phyloP scores from a whole-genome alignment of 805 yeast species.

The Cyberlindnera xylosilytica region DNA sequence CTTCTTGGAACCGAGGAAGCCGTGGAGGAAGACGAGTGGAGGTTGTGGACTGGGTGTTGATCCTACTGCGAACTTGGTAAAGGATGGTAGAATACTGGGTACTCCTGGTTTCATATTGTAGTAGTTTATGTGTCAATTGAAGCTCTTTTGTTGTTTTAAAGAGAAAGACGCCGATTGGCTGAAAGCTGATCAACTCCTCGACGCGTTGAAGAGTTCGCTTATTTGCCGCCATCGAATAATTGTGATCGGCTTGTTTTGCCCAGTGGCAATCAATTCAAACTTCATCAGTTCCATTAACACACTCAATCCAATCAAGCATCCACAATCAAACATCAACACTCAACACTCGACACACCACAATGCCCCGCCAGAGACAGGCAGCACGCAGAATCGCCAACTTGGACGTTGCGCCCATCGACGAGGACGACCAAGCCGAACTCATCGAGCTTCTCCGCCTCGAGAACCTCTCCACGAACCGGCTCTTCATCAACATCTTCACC shows the following conservation, averaged over 20 bases:
- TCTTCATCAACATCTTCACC: slow-evolving; percentile 18
- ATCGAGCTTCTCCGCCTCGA: slow-evolving; percentile 16
- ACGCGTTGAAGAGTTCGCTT: no score
- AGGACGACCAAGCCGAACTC: slow-evolving; percentile 22
- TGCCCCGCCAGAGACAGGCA: slow-evolving; percentile 18
- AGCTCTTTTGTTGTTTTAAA: neutral
- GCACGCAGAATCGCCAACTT: slow-evolving; percentile 12
- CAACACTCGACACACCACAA: neutral
- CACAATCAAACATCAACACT: neutral
- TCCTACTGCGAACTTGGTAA: slow-evolving; percentile 5
- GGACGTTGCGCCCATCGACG: slow-evolving; percentile 16
- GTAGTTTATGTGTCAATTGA: no score
- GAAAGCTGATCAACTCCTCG: no score
- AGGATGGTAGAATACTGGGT: slow-evolving; percentile 8
- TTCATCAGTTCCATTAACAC: no score
- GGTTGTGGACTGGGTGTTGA: slow-evolving; percentile 26
- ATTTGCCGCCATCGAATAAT: neutral
- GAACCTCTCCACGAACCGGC: slow-evolving; percentile 10
- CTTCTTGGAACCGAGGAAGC: slow-evolving; percentile 48
- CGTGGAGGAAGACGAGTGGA: slow-evolving; percentile 39
- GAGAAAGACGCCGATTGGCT: no score
- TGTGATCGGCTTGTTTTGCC: no score
- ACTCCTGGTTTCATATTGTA: neutral
- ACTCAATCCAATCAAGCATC: no score
- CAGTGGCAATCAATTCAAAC: no score